Conservation (phyloP, 2,329 filamentous ascomycete species). For the Epicoccum sorghinum region DNA sequence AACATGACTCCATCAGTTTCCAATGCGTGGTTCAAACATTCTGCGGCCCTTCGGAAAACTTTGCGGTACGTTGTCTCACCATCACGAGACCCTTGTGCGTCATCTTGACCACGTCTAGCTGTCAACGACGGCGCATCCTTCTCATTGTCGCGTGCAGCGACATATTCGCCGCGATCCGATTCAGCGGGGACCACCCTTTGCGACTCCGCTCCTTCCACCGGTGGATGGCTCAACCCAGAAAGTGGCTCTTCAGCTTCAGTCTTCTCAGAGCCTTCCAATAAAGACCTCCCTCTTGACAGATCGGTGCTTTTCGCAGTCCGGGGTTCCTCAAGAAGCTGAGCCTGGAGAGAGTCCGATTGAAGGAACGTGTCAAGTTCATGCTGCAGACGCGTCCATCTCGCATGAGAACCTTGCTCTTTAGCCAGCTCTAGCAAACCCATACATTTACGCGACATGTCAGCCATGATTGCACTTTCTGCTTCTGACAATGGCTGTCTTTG, state of each 20-base stretch:
- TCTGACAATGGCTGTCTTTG: not conserved
- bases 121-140: no score
- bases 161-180: not conserved
- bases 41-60: slow-evolving; percentile 21
- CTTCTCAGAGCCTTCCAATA: not conserved
- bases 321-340: slow-evolving; percentile 2
- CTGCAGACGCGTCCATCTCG: slow-evolving; percentile 7
- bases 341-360: not conserved
- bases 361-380: slow-evolving; percentile 11
- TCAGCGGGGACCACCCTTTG: not conserved
- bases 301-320: not conserved
- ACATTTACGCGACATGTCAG: slow-evolving; percentile 13
- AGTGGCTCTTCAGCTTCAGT: not conserved
- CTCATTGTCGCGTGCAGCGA: not conserved
- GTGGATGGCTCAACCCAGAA: not conserved
- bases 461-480: slow-evolving; percentile 10
- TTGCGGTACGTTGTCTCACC: slow-evolving; percentile 21
- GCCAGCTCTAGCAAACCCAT: slow-evolving; percentile 18
- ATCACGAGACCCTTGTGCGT: not conserved
- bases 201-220: slow-evolving; percentile 1
- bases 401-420: slow-evolving; percentile 12
- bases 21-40: slow-evolving; percentile 16
- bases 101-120: not conserved
- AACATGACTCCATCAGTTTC: slow-evolving; percentile 24
- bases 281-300: not conserved